Evolutionary conservation across 169 alveolate genomes (phyloP), one percentile per base, ranked within the genome.

Genomic region (Cystoisospora suis): DNA sequence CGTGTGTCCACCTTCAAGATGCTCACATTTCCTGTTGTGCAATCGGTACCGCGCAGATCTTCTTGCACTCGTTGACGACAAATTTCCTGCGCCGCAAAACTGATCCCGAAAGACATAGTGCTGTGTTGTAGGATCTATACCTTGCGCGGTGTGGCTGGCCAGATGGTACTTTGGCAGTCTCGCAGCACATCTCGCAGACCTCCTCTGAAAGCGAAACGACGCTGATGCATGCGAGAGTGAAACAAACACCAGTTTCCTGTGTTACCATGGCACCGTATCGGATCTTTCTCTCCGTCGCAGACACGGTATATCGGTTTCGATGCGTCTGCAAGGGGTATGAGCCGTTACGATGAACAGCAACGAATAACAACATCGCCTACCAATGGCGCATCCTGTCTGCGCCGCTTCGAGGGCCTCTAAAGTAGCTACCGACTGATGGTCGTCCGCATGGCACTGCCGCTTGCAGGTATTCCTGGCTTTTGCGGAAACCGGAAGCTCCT

Each of bases 131-230:
- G 53, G 42, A 61, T 23, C 47, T n/a, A 36, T 40, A 72, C 83
- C 83, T 72, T 2, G 56, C 83, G 17, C 83, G 83, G 42, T 72
- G 32, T 12, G 83, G 53, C 42, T 38, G 56, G 56, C 45, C 47
- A 9, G 1, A 5, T 27, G 46, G 53, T 3, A 38, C 32, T 36
- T 72, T 40, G 38, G 77, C 56, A 17, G 83, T 72, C 32, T 72
- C 83, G 23, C 83, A 72, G 56, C 83, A 72, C 83, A 72, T 72
- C 56, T 38, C 56, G 32, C 83, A 72, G 6, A 72, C 53, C 20
- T 72, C 83, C 56, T 36, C 83, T 72, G 83, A 38, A 38, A 40
- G 34, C 29, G 1, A 56, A 72, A 40, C n/a, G 20, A 36, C 17
- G 42, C 23, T 49, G 61, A 20, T 61, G 3, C 27, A 27, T 23